Percentiles rank a stretch among this genome's conserved stretches.
These are phyloP conservation scores for Colletotrichum viniferum DNA, from an alignment of 2,329 filamentous ascomycete genomes.

Conservation along the genomic window DNA sequence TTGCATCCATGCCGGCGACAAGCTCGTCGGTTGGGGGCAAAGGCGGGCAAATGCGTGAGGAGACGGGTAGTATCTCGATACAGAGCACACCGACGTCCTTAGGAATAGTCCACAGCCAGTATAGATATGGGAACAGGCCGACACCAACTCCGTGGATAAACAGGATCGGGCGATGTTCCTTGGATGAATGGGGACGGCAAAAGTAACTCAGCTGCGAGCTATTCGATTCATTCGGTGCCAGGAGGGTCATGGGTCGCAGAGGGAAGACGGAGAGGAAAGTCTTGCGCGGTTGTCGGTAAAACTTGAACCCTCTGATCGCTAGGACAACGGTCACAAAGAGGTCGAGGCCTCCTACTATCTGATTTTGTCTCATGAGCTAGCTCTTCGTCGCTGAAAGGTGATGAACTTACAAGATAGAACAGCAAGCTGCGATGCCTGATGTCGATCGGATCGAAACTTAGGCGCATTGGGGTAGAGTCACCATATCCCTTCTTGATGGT, in stretches of 20 bases:
- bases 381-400: slow-evolving; percentile 31
- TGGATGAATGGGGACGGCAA: slow-evolving; percentile 66
- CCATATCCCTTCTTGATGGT: slow-evolving; percentile 60
- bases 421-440: slow-evolving; percentile 64
- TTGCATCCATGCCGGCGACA: slow-evolving; percentile 31
- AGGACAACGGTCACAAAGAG: slow-evolving; percentile 52
- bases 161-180: slow-evolving; percentile 61
- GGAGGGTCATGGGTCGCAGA: slow-evolving; percentile 55
- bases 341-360: slow-evolving; percentile 43
- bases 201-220: slow-evolving; percentile 64
- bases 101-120: slow-evolving; percentile 56
- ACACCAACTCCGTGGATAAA: slow-evolving; percentile 76
- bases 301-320: slow-evolving; percentile 53
- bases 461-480: slow-evolving; percentile 59
- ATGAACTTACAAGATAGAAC: slow-evolving; percentile 61
- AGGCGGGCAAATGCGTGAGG: slow-evolving; percentile 62
- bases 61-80: slow-evolving; percentile 69
- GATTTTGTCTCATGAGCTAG: not conserved
- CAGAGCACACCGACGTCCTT: slow-evolving; percentile 65
- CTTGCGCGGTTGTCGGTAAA: slow-evolving; percentile 42
- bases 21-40: slow-evolving; percentile 21
- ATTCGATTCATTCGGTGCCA: slow-evolving; percentile 51
- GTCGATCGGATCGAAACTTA: slow-evolving; percentile 68
- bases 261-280: slow-evolving; percentile 59
- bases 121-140: slow-evolving; percentile 66